Evolutionary conservation across 257 asterid species (phyloP).

Genomic region (Verbascum thapsus): DNA sequence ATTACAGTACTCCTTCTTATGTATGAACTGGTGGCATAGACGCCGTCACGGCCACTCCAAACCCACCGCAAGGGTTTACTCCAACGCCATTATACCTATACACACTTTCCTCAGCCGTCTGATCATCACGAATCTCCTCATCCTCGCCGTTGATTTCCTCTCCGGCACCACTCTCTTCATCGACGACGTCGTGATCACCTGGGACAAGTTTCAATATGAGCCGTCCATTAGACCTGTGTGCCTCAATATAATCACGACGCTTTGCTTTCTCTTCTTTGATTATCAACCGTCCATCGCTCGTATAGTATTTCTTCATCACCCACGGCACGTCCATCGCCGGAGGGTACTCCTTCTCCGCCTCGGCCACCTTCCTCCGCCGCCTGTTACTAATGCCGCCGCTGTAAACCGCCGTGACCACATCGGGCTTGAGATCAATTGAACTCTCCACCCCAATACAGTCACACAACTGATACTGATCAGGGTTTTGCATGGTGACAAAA

Average conservation of each 20-base stretch:
- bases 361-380: too few species aligned
- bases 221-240: constrained; percentile 63
- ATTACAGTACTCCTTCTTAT: too few species aligned
- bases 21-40: constrained; percentile 52
- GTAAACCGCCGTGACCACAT: constrained; percentile 16
- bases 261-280: constrained; percentile 59
- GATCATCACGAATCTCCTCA: constrained; percentile 15
- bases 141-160: constrained; percentile 31
- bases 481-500: constrained; percentile 49
- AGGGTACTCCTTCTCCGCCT: constrained; percentile 42
- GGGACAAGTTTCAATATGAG: constrained; percentile 51
- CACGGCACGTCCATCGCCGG: constrained; percentile 87
- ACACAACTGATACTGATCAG: neutral
- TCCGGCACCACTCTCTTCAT: too few species aligned
- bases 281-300: constrained; percentile 61
- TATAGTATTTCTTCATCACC: constrained; percentile 54
- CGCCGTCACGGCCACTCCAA: constrained; percentile 36
- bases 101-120: constrained; percentile 34
- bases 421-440: constrained; percentile 43
- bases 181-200: constrained; percentile 10
- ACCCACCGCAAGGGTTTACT: constrained; percentile 40
- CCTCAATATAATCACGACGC: constrained; percentile 58
- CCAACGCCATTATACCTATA: constrained; percentile 28
- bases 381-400: constrained; percentile 19
- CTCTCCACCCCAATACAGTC: constrained; percentile 63